These are phyloP conservation scores for Cryptococcus hybrid DNA, from an alignment of 1,284 basidiomycete species.

Conservation along the genomic window DNA sequence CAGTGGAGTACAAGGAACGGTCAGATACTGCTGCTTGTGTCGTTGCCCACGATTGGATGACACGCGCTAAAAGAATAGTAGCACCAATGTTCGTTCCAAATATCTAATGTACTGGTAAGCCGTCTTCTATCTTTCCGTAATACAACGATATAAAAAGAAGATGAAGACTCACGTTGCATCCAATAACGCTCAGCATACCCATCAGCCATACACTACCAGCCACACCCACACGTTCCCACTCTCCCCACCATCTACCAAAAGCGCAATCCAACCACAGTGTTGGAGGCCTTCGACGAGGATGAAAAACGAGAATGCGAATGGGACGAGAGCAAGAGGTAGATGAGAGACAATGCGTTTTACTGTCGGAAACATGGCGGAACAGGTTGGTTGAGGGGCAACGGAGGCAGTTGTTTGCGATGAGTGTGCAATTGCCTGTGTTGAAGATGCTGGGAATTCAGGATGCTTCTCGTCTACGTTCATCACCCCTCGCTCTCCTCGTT, in stretches of 20 bases:
- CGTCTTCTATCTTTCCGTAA: neutral
- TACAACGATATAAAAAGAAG: constrained; percentile 5
- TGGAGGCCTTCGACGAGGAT: constrained; percentile 85
- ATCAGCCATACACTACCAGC: constrained; percentile 54
- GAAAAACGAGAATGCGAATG: constrained; percentile 94
- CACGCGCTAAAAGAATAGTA: constrained; percentile 73
- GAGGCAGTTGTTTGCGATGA: neutral
- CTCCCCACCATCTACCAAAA: constrained; percentile 70
- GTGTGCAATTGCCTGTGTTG: neutral
- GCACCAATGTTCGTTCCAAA: constrained; percentile 95
- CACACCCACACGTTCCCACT: constrained; percentile 52
- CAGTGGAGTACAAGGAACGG: constrained; percentile 44
- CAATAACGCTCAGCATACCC: constrained; percentile 60
- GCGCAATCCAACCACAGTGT: constrained; percentile 84
- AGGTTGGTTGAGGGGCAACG: constrained; percentile 6
- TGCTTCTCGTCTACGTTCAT: neutral
- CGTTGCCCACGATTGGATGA: constrained; percentile 43
- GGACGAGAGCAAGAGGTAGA: constrained; percentile 58
- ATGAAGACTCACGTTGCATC: constrained; percentile 67
- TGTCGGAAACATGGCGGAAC: constrained; percentile 64
- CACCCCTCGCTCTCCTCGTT: neutral
- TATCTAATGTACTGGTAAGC: constrained; percentile 49
- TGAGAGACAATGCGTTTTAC: constrained; percentile 66
- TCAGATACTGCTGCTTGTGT: constrained; percentile 27
- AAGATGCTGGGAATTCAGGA: neutral